Evolutionary conservation across 2,329 filamentous ascomycete genomes (phyloP), one percentile per base, ranked within the genome.

Genomic region (Scedosporium aurantiacum): DNA sequence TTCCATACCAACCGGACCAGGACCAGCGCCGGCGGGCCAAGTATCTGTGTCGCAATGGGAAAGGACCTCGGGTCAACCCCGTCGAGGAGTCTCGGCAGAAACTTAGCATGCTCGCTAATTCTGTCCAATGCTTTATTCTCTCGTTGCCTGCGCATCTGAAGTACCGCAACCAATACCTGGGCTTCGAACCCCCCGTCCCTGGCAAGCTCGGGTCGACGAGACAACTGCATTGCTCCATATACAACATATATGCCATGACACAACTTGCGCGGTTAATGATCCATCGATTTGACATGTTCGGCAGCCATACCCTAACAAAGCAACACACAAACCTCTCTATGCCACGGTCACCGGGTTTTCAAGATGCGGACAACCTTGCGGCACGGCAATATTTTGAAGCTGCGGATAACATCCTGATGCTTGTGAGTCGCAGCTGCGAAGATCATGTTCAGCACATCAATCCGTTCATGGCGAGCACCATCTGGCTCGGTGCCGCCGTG

Each of bases 231-330:
- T 67, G 65, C 52, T 64, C 64, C 28, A 69, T 70, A 7, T 73
- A 72, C 65, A 67, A 67, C 56, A 70, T 73, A 10, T 67, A 70
- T 62, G 52, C 72, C 37, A 72, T 74, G 70, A 69, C 66, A 0
- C 70, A 73, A 62, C 67, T 74, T 8, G 66, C 70, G 12, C 65
- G 67, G 7, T 65, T 74, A 58, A 73, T 74, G 71, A 69, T 70
- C 32, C 64, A 70, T 56, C 67, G 70, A 47, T 69, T 71, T 60
- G 65, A 71, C 47, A 64, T 71, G 16, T 72, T 70, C 60, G 61
- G 66, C 60, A 65, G 63, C 16, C 63, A 62, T n/a, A 63, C 63
- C 5, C 25, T 12, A 10, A 4, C 32, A 12, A 37, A 37, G 8
- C 32, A 37, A 37, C 32, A 37, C 10, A 12, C 32, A 3, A 37